A percentile compares a stretch with the other conserved stretches of the same genome.
Conservation (phyloP, 192 early-diverging fungal species). For the Gamsiella multidivaricata region DNA sequence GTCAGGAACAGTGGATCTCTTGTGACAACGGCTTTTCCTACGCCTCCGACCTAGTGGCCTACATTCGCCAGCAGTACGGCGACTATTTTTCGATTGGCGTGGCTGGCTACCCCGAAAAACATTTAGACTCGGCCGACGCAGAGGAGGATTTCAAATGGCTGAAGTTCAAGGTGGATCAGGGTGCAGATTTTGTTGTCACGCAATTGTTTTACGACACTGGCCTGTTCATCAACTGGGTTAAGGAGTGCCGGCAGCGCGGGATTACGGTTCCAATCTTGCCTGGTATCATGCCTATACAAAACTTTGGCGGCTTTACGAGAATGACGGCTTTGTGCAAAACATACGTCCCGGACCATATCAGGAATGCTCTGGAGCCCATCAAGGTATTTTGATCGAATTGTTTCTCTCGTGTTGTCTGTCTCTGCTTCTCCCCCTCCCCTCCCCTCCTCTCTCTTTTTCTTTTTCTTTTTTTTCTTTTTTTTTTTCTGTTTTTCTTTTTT, state of each 20-base stretch:
- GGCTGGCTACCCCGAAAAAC: slow-evolving; percentile 97
- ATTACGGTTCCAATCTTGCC: slow-evolving; percentile 85
- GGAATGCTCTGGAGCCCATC: slow-evolving; percentile 85
- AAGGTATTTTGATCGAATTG: slow-evolving; percentile 55
- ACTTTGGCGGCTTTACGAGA: slow-evolving; percentile 88
- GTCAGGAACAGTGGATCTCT: slow-evolving; percentile 80
- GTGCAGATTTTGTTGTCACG: slow-evolving; percentile 95
- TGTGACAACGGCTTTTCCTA: slow-evolving; percentile 83
- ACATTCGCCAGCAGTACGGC: slow-evolving; percentile 87
- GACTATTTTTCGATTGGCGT: slow-evolving; percentile 98
- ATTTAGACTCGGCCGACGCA: slow-evolving; percentile 80
- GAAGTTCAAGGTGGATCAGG: slow-evolving; percentile 89
- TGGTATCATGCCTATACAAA: slow-evolving; percentile 96
- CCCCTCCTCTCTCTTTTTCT: too few species aligned
- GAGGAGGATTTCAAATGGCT: slow-evolving; percentile 83
- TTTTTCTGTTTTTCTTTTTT: too few species aligned
- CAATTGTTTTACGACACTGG: slow-evolving; percentile 93
- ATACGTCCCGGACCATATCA: slow-evolving; percentile 80
- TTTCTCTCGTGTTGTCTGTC: too few species aligned
- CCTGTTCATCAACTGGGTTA: slow-evolving; percentile 83
- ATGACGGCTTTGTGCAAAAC: slow-evolving; percentile 90
- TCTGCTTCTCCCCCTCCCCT: too few species aligned
- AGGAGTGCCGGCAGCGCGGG: slow-evolving; percentile 77
- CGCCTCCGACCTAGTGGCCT: slow-evolving; percentile 89
- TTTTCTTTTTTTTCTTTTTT: too few species aligned